Conservation (phyloP, 75 land plant species). For the Pinus albicaulis region DNA sequence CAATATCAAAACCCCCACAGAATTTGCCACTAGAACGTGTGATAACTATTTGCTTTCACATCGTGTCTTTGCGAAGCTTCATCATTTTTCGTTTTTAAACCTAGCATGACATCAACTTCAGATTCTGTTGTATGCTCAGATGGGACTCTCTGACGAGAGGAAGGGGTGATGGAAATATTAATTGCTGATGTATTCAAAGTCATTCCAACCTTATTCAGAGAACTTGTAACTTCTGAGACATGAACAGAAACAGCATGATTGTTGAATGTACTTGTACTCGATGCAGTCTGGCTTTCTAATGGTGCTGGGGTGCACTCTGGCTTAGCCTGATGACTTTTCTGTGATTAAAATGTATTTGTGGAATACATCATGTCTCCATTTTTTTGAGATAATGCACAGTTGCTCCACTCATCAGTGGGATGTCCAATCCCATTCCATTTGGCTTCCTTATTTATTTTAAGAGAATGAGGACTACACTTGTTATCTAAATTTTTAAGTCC, state of each 20-base stretch:
- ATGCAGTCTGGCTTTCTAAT: background rate
- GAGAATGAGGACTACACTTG: too few relatives aligned
- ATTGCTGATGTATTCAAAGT: background rate
- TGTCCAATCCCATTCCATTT: too few relatives aligned
- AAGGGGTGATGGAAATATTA: background rate
- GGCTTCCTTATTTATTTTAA: too few relatives aligned
- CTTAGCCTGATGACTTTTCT: background rate
- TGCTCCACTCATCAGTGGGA: too few relatives aligned
- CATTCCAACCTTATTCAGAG: background rate
- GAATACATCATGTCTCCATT: background rate
- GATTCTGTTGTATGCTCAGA: background rate
- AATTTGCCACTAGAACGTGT: too few relatives aligned
- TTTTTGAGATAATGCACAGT: too few relatives aligned
- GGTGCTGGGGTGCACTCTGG: background rate
- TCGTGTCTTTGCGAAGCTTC: too few relatives aligned
- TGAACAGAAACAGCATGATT: background rate
- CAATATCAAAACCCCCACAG: too few relatives aligned
- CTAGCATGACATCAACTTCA: background rate
- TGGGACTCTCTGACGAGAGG: background rate
- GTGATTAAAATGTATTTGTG: background rate
- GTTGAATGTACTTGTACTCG: background rate
- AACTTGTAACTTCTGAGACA: background rate
- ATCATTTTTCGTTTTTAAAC: too few relatives aligned
- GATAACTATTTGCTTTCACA: too few relatives aligned
- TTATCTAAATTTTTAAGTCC: too few relatives aligned